Percentiles rank a stretch among this genome's conserved stretches.
Conservation (phyloP, 768 basidiomycete genomes). For the Amanita jacksonii region DNA sequence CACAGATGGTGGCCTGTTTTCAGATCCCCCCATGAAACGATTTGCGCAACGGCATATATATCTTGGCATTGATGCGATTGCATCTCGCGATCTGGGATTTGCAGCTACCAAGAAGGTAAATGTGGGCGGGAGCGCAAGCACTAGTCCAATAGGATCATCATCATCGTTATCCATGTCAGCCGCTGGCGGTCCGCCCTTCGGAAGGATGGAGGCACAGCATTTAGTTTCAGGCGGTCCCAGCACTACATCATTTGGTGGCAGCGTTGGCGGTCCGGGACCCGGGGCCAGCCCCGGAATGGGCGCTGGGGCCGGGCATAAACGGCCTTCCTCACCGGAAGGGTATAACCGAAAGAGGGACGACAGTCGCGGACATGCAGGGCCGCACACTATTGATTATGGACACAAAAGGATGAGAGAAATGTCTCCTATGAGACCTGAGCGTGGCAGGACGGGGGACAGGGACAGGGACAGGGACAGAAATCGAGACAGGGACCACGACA, state of each 20-base stretch:
- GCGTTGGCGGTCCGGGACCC: background rate
- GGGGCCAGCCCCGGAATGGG: background rate
- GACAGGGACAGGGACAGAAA: conserved; percentile 8
- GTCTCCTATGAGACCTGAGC: conserved; percentile 14
- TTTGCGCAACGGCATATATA: conserved; percentile 84
- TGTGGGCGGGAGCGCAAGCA: conserved; percentile 5
- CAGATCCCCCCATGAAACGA: conserved; percentile 85
- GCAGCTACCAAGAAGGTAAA: conserved; percentile 36
- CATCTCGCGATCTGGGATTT: conserved; percentile 81
- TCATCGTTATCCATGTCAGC: conserved; percentile 1
- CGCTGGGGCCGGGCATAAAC: conserved; percentile 16
- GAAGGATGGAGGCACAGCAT: conserved; percentile 26
- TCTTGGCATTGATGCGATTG: conserved; percentile 80
- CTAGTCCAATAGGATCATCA: background rate
- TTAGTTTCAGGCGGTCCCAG: conserved; percentile 17
- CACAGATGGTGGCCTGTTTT: conserved; percentile 4
- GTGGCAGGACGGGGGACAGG: conserved; percentile 4
- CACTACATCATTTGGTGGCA: background rate
- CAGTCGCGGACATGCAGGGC: conserved; percentile 13
- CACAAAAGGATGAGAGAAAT: conserved; percentile 26
- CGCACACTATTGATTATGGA: conserved; percentile 20
- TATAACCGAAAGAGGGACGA: conserved; percentile 23
- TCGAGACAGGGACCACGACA: conserved; percentile 19
- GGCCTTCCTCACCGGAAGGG: conserved; percentile 25
- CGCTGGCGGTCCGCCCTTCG: conserved; percentile 11